Evolutionary conservation across 768 basidiomycete species (phyloP), one percentile per base, ranked within the genome.

Genomic region (Pisolithus orientalis): DNA sequence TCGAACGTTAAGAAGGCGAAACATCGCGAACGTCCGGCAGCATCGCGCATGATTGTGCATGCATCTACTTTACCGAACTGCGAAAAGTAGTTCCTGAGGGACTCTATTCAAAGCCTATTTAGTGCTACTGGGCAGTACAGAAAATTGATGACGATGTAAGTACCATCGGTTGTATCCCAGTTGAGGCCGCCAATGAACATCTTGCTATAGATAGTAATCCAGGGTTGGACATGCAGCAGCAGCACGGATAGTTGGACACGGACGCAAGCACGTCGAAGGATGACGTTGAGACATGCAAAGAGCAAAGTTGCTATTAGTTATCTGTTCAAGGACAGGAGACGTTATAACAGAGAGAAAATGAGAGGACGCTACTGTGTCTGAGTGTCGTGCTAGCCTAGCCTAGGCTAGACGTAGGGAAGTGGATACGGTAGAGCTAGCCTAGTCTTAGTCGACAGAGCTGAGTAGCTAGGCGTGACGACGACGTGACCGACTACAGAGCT

Each of bases 101-200:
- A 78, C 53, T 90, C 89, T 89, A 62, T 53, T 55, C 52, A 57
- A 44, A 54, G 47, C 62, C 55, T 66, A 61, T 60, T 74, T 65
- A 78, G 70, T 69, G 74, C 75, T 76, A 76, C 72, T 64, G 71
- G 58, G 62, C 58, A 60, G 57, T 55, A 60, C 53, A 61, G 50
- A 55, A 70, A 62, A 69, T 59, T 66, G 70, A 63, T 70, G 71
- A 69, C 59, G 61, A 66, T 64, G 51, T 57, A 73, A 66, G 71
- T 82, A 99, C 96, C 95, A 80, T 98, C 96, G 68, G 92, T 95
- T 63, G 96, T 98, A 72, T 98, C 95, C 96, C 96, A 99, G 75
- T 98, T 96, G 59, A 99, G 79, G 59, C 96, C 96, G 57, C 96
- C 96, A 67, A 99, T 94, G 72, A 99, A 99, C 96, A 99, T 99